Evolutionary conservation across 148 eudicot species (phyloP), one percentile per base, ranked within the genome.

Genomic region (Simmondsia chinensis): DNA sequence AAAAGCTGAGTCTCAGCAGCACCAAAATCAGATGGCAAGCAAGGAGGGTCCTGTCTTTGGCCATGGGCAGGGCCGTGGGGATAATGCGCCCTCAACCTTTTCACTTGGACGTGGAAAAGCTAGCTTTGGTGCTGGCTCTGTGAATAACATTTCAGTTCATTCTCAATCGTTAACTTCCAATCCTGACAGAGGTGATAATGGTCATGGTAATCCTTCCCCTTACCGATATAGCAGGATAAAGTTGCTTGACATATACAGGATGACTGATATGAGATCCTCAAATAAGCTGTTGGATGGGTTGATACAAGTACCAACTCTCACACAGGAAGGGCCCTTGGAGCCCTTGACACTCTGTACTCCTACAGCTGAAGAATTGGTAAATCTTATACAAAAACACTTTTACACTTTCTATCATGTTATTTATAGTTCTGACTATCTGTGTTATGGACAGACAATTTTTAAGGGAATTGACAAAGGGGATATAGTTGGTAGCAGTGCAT

Each of bases 401-500:
- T 5, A 34, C 21, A 36, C 38, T 43, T 3, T 46, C 13, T 53
- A 25, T 52, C n/a, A 10, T 51, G 27, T 47, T 47, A 21, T 38
- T 21, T 21, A 40, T 30, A n/a, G 21, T 32, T 26, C 52, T 74
- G 14, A 60, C 48, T 28, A 8, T 18, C 28, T 50, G 47, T 31
- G 4, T n/a, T 49, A 22, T 57, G 29, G 13, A 37, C 68, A 93
- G 99, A 73, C 46, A 61, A 68, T 83, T 25, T 56, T 93, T 57
- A 66, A 80, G 61, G 94, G 89, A 22, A 93, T 93, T 74, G 94
- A 80, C 63, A 77, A 80, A 57, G 99, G 94, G 40, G 99, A 93
- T 21, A 63, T 93, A 35, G 35, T 73, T 3, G 77, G 95, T 47
- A 86, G 94, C 61, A 96, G 89, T 43, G 94, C 83, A 16, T 75